Evolutionary conservation across 371 early-diverging fungal genomes (phyloP), one percentile per base, ranked within the genome.

Genomic region (Mycotypha africana): DNA sequence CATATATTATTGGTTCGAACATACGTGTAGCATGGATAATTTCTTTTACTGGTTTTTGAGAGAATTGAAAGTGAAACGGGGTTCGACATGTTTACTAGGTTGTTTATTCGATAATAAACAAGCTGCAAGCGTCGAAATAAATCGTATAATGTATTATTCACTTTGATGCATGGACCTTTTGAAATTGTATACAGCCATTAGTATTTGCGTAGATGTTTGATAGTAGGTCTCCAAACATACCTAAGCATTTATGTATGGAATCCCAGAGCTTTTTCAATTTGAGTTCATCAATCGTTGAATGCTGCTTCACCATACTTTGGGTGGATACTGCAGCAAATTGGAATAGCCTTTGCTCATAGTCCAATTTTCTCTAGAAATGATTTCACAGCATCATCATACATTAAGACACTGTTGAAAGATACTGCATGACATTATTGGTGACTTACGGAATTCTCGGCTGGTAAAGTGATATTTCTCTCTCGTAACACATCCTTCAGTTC

Each of bases 1-100:
- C 83, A 87, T 11, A 87, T 60, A 11, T 62, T 47, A 15, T 39
- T 56, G 0, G 84, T 72, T 21, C 87, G 71, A 24, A 52, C 54
- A 4, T 72, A 59, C 9, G 47, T 58, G 36, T 83, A 85, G 0
- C 47, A 23, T 9, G 87, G 85, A 32, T 76, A 87, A 17, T 58
- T 65, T 0, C 79, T 62, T 33, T 70, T 73, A 24, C 78, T 81
- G 21, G 79, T 70, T 7, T 60, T 65, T 11, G 80, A 75, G 2
- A 85, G 57, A 20, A 86, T 75, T 0, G 84, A 76, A n/a, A n/a
- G n/a, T n/a, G n/a, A n/a, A n/a, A n/a, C n/a, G n/a, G n/a, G n/a
- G 1, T 62, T 53, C 2, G 67, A 42, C 53, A 85, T 76, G 22
- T 65, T 67, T 0, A 53, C 44, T 4, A 58, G 51, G 25, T 51